Evolutionary conservation across 768 basidiomycete genomes (phyloP).

Genomic region (Suillus fuscotomentosus): DNA sequence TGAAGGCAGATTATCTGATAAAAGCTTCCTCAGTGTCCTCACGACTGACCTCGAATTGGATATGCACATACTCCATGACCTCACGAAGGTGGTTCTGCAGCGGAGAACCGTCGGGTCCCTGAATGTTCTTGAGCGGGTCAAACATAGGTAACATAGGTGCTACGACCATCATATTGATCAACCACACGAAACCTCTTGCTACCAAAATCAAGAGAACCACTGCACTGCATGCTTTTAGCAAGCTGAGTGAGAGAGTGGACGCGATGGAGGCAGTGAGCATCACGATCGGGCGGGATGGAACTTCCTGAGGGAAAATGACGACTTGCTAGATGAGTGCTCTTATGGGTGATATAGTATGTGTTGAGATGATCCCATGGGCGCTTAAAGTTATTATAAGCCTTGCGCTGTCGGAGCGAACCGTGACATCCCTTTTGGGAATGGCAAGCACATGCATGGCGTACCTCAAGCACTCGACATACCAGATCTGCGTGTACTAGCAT

Average conservation of each 20-base stretch:
- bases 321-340: constrained; percentile 1
- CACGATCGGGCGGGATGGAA: constrained; percentile 22
- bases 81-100: constrained; percentile 45
- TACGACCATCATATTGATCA: constrained; percentile 42
- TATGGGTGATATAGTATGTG: background rate
- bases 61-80: constrained; percentile 43
- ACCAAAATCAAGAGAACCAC: constrained; percentile 32
- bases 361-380: background rate
- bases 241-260: constrained; percentile 1
- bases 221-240: constrained; percentile 25
- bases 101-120: constrained; percentile 43
- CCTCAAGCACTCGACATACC: too few relatives aligned
- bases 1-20: background rate
- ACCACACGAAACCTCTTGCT: constrained; percentile 37
- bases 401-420: constrained; percentile 1
- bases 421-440: constrained; percentile 7
- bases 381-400: background rate
- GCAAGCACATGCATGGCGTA: background rate
- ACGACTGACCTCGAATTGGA: background rate
- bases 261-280: background rate
- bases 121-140: constrained; percentile 48
- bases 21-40: background rate
- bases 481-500: background rate
- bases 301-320: background rate
- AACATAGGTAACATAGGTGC: constrained; percentile 44